A percentile compares a stretch with the other conserved stretches of the same genome.
These are phyloP conservation scores for Phytophthora sansomeana DNA, from an alignment of 352 stramenopile species.

Conservation along the genomic window DNA sequence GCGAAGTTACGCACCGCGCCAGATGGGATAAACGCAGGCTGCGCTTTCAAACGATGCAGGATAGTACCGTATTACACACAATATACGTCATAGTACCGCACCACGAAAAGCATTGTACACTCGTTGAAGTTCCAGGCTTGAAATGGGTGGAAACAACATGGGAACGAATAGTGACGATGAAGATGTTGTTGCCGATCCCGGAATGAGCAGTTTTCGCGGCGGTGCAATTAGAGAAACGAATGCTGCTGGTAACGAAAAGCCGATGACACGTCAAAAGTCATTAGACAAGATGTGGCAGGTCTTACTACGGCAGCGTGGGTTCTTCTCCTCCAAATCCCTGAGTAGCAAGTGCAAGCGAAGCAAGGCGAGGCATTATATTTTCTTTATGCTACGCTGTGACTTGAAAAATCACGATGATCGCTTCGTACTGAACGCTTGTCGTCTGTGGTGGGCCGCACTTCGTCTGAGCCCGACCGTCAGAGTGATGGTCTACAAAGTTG, in stretches of 20 bases:
- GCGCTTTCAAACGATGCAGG: slow-evolving; percentile 7
- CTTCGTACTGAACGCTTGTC: no score
- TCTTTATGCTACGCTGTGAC: no score
- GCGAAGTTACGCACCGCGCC: slow-evolving; percentile 26
- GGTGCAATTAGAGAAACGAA: not conserved
- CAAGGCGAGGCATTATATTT: no score
- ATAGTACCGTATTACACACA: not conserved
- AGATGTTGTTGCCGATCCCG: slow-evolving; percentile 29
- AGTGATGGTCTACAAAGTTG: no score
- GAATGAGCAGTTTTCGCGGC: not conserved
- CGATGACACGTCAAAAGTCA: slow-evolving; percentile 29
- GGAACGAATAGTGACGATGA: slow-evolving; percentile 26
- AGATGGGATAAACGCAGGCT: slow-evolving; percentile 31
- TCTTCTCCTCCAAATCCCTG: slow-evolving; percentile 66
- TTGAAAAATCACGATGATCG: not conserved
- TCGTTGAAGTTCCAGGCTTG: slow-evolving; percentile 45
- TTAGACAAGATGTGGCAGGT: slow-evolving; percentile 65
- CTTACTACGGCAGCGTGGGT: slow-evolving; percentile 59
- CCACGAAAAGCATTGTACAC: not conserved
- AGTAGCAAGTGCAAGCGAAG: no score
- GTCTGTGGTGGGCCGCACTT: no score
- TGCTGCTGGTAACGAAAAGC: slow-evolving; percentile 5
- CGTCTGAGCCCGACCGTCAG: no score
- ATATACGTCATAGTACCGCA: no score
- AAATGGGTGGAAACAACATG: slow-evolving; percentile 54